These are phyloP conservation scores for Helicocarpus griseus DNA, from an alignment of 2,329 filamentous ascomycete species.

Conservation along the genomic window DNA sequence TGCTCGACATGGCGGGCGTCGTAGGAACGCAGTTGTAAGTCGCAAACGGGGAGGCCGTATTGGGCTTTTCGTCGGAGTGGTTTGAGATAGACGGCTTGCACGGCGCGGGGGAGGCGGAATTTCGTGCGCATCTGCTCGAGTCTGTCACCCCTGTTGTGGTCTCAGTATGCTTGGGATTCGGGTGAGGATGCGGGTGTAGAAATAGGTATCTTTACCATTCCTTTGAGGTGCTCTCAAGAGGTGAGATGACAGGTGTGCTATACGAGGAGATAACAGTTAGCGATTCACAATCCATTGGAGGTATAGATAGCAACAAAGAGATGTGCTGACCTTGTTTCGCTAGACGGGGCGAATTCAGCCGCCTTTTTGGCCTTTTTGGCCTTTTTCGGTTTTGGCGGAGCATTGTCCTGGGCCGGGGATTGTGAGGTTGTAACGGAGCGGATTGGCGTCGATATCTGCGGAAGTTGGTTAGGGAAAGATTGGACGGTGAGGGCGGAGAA, in stretches of 20 bases:
- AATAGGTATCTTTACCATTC: conserved; percentile 20
- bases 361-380: neutral
- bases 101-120: conserved; percentile 60
- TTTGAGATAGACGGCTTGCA: conserved; percentile 78
- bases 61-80: conserved; percentile 66
- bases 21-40: conserved; percentile 89
- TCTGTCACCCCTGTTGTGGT: conserved; percentile 25
- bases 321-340: neutral
- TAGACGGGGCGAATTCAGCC: neutral
- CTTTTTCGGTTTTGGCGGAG: neutral
- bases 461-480: neutral
- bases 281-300: neutral
- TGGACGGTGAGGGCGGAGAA: conserved; percentile 10
- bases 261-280: neutral
- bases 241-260: neutral
- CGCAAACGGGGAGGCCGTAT: conserved; percentile 73
- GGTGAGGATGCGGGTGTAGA: no score
- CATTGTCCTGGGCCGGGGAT: neutral
- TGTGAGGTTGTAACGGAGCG: neutral
- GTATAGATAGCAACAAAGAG: neutral
- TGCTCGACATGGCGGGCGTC: conserved; percentile 83
- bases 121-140: conserved; percentile 24
- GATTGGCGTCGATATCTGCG: neutral
- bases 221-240: conserved; percentile 13
- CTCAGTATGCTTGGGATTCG: conserved; percentile 2